Percentiles rank a stretch among this genome's conserved stretches.
Conservation (phyloP, 257 asterid genomes). For the Lithospermum erythrorhizon region DNA sequence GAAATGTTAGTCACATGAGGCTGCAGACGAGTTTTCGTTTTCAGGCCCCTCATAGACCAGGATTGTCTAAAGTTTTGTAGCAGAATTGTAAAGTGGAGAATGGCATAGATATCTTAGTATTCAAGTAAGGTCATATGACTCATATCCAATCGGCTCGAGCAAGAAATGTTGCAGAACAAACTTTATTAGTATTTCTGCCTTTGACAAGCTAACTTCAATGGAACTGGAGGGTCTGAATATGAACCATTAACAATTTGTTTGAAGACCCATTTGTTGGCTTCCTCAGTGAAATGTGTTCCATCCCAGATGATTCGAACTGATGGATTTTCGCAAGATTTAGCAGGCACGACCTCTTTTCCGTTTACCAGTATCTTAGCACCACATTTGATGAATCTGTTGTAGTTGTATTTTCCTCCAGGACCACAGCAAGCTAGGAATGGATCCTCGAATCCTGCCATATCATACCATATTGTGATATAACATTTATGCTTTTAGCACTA, state of each 20-base stretch:
- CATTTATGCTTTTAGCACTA: too few relatives aligned
- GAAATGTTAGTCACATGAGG: neutral
- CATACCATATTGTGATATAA: neutral
- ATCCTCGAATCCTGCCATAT: constrained; percentile 47
- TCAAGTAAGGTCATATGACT: too few relatives aligned
- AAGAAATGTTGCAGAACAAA: neutral
- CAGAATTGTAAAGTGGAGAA: too few relatives aligned
- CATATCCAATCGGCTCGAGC: too few relatives aligned
- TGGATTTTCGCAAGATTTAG: constrained; percentile 52
- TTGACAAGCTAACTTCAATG: constrained; percentile 40
- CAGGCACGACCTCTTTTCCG: constrained; percentile 43
- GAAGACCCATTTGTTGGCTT: constrained; percentile 69
- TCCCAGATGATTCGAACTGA: constrained; percentile 51
- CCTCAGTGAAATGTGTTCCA: constrained; percentile 69
- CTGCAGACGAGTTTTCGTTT: neutral
- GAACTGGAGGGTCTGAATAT: constrained; percentile 57
- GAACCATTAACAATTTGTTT: constrained; percentile 48
- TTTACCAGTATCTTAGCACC: constrained; percentile 44
- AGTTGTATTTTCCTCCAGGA: constrained; percentile 66
- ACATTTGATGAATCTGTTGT: constrained; percentile 40
- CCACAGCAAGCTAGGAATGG: constrained; percentile 74
- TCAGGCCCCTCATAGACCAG: neutral
- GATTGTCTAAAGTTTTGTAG: too few relatives aligned
- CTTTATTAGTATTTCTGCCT: constrained; percentile 10
- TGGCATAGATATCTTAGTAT: too few relatives aligned